Conservation (phyloP, 1,139 yeast species). For the Neolecta irregularis region DNA sequence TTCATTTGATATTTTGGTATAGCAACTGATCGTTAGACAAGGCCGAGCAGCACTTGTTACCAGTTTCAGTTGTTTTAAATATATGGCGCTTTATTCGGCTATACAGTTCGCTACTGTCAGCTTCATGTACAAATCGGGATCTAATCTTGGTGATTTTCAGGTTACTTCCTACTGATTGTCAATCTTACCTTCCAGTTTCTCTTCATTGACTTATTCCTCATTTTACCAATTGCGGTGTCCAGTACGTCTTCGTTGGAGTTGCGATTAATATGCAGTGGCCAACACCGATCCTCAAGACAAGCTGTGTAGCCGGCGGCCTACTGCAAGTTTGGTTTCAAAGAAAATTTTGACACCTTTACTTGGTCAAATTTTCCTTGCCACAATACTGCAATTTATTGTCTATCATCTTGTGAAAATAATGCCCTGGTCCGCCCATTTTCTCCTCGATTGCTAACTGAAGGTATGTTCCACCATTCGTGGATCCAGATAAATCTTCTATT, state of each 20-base stretch:
- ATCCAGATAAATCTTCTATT: constrained; percentile 55
- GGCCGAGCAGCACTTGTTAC: constrained; percentile 93
- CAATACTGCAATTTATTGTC: constrained; percentile 47
- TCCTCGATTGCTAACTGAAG: constrained; percentile 23
- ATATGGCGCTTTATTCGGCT: constrained; percentile 93
- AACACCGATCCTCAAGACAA: constrained; percentile 72
- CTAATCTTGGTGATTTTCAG: constrained; percentile 94
- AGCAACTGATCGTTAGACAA: constrained; percentile 28
- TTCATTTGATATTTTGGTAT: neutral
- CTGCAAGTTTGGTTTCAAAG: constrained; percentile 82
- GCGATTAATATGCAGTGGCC: constrained; percentile 39
- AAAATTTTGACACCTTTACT: constrained; percentile 69
- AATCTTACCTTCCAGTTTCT: constrained; percentile 31
- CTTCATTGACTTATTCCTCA: constrained; percentile 78
- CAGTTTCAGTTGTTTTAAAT: constrained; percentile 90
- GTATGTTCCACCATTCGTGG: constrained; percentile 18
- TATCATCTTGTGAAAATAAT: constrained; percentile 44
- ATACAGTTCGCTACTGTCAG: constrained; percentile 84
- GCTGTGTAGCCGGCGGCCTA: constrained; percentile 62
- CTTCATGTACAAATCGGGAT: constrained; percentile 70
- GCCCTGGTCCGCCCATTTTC: constrained; percentile 58
- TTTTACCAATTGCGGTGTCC: constrained; percentile 84
- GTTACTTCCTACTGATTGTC: neutral
- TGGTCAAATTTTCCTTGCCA: constrained; percentile 49
- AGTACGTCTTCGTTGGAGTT: constrained; percentile 14